Evolutionary conservation across 768 basidiomycete genomes (phyloP), one percentile per base, ranked within the genome.

Genomic region (Tulasnella calospora): DNA sequence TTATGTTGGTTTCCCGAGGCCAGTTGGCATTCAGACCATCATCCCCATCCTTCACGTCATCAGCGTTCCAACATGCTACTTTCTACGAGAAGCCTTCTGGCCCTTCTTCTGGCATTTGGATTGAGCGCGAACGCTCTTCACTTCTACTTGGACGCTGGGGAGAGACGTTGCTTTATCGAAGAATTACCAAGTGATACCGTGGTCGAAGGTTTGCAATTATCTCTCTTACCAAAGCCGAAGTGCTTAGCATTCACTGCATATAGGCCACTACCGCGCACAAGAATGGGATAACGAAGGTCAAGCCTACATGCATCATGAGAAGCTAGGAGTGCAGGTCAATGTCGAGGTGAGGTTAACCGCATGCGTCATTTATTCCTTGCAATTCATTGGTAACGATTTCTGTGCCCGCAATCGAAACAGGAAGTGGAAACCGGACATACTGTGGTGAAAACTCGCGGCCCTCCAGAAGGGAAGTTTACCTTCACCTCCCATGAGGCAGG

Each of bases 401-500:
- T 27, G n/a, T n/a, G 71, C 41, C 38, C 13, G 21, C 71, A 9
- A 33, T n/a, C 36, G 35, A 8, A 23, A 44, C 84, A 99, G 97
- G 98, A 99, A 87, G 89, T 95, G 80, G 91, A 93, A 47, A 91
- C 88, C 2, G 90, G 90, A 2, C 92, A 98, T 81, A 85, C 87
- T 75, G 92, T 98, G 21, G 95, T 94, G 57, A 92, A 92, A 82
- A 96, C 95, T 12, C 90, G 90, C n/a, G 98, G 98, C 1, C 93
- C 96, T 7, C 87, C 91, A 33, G 93, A 97, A 73, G 94, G 98
- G 38, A 90, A 90, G 78, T 99, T 99, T 86, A 99, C 98, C 0
- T 99, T 99, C 83, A 98, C 98, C 36, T 98, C 97, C 6, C 95
- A 98, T 83, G 95, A 96, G 79, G 89, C 96, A 38, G 96, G 96